A percentile compares a stretch with the other conserved stretches of the same genome.
Evolutionary conservation across 2,329 filamentous ascomycete genomes (phyloP).

Genomic region (Cladophialophora exuberans): DNA sequence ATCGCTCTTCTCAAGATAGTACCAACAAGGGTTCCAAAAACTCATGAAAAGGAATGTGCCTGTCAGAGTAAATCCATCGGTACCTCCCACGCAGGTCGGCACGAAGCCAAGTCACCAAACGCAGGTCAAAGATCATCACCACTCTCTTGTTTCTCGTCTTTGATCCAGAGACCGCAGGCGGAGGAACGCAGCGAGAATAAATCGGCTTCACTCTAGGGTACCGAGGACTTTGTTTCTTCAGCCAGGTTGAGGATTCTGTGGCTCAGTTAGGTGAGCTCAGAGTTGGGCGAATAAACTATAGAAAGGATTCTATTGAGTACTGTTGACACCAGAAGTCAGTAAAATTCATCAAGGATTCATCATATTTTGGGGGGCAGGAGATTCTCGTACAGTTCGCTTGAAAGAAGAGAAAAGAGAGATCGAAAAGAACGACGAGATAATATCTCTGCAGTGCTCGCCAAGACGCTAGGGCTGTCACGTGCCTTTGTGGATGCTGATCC

Average conservation of each 20-base stretch:
- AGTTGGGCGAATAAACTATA: conserved; percentile 94
- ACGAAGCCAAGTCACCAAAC: conserved; percentile 34
- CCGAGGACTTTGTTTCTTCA: conserved; percentile 88
- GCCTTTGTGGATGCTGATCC: too few species aligned
- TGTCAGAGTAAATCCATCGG: conserved; percentile 37
- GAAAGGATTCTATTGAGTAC: conserved; percentile 83
- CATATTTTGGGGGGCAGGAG: background rate
- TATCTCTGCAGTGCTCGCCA: too few species aligned
- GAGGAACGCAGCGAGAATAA: conserved; percentile 50
- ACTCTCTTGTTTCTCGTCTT: conserved; percentile 65
- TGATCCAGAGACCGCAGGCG: conserved; percentile 20
- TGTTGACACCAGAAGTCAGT: conserved; percentile 15
- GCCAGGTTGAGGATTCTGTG: conserved; percentile 91
- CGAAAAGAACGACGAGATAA: too few species aligned
- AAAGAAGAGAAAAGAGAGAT: background rate
- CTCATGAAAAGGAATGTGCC: conserved; percentile 33
- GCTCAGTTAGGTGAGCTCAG: conserved; percentile 92
- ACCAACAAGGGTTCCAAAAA: conserved; percentile 30
- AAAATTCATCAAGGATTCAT: too few species aligned
- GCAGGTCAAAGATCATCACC: conserved; percentile 90
- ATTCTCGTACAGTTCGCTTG: background rate
- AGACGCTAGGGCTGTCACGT: too few species aligned
- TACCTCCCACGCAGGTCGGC: conserved; percentile 34
- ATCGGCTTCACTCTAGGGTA: conserved; percentile 81
- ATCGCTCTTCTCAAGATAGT: conserved; percentile 33